Base-by-base conservation (phyloP, 441 rosid genomes). In the Gossypium armourianum region DNA sequence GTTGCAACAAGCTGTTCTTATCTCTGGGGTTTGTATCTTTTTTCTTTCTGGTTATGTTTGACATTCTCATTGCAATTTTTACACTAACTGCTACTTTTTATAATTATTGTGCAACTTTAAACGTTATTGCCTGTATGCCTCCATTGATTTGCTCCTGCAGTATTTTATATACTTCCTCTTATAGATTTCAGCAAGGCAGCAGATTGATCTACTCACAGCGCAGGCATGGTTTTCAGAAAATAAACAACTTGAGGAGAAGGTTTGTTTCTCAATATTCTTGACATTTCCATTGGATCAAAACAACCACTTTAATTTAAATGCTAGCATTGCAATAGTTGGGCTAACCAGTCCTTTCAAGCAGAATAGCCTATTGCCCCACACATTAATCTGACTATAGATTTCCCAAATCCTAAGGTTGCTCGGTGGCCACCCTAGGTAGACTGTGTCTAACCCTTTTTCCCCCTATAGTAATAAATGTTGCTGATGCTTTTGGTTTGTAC, bases 191-290 rank as follows among this genome's bases (percentile, higher is more conserved):
- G 93, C 96, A 32, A 89, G 85, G 83, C 88, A 85, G 69, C 86
- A 83, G 75, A 89, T 92, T 29, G 95, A 88, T 71, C 60, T 86
- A 72, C 92, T 88, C 62, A 90, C 97, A 76, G 90, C 93, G 68
- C 87, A 87, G 80, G 91, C 96, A 68, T 95, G 99, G 98, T 83
- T 86, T 79, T 82, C 90, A 10, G 88, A 88, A 78, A 84, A 86
- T 77, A 86, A 84, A 74, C 84, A 77, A 75, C 84, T 90, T 0
- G 83, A 79, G 78, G 93, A 88, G 73, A 87, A 89, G 98, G 99
- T 92, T 74, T 15, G 77, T 71, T 24, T 24, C 9, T 1, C 55
- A n/a, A 7, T 12, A 32, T 69, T 40, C 54, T 10, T 40, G 62
- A n/a, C 62, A 16, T 36, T 15, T n/a, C 52, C 1, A 2, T 16